Base-by-base conservation (phyloP, 371 early-diverging fungal species). In the Mortierella sp. region DNA sequence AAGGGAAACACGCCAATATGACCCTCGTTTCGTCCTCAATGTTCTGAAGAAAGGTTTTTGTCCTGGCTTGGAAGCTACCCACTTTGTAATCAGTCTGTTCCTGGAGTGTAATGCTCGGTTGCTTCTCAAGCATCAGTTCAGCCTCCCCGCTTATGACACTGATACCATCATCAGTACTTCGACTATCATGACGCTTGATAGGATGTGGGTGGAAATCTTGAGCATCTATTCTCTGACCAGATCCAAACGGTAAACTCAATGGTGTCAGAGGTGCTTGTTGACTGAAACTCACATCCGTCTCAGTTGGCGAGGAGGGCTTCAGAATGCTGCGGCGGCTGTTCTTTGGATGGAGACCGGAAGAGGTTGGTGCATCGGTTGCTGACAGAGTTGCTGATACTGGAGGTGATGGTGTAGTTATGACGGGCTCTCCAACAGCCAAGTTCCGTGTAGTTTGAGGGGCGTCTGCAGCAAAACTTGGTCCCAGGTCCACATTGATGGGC, bases 11-110 rank as follows among this genome's bases (percentile, higher is more conserved):
- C 0, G 69, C 60, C 14, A 76, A 24, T 4, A 76, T 50, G 2
- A 61, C 3, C 16, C 69, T 48, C 6, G 58, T 60, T 46, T 76
- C 76, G 29, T 68, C 69, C 21, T 68, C 76, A 24, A 76, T 60
- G 24, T 64, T 68, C 54, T 76, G 56, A 44, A 58, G 27, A 56
- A 76, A 68, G 28, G 45, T 54, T 27, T 64, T 67, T 31, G 57
- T 64, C 47, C 76, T 54, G 8, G 76, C 56, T n/a, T 64, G 59
- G 16, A 52, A 40, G 40, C 55, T 48, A 2, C 60, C 69, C 60
- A 76, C 29, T 49, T 28, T 49, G 48, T 57, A 64, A n/a, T 68
- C 65, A 9, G 34, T 50, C 39, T 50, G 58, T 3, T 56, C 61
- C 9, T 49, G 34, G 4, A 41, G 19, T 0, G 66, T 60, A 10